Base-by-base conservation (phyloP, 306 rosid genomes). In the Cicer pinnatifidum region DNA sequence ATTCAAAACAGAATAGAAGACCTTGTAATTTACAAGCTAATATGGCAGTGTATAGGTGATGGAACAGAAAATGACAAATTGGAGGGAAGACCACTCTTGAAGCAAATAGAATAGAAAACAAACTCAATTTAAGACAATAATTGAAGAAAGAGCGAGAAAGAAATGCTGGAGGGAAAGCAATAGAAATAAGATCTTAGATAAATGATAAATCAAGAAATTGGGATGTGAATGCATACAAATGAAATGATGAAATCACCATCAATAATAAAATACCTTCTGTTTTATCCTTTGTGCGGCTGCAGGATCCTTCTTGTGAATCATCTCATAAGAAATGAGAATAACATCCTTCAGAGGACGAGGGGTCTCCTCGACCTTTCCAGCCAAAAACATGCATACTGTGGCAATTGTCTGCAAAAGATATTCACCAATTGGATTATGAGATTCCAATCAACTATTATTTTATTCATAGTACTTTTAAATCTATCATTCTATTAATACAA, bases 331-430 rank as follows among this genome's bases (percentile, higher is more conserved):
- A 65, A 88, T 92, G 67, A 95, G 82, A 73, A 95, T 95, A 77
- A 95, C 97, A 85, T 91, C 97, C 76, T 91, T 90, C 17, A 95
- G 75, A 1, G 97, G 99, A 59, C 99, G 97, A 51, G 99, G 99
- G 69, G 97, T 90, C 84, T 95, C 99, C 84, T 95, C 99, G 65
- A 95, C 99, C 86, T 91, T 95, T 79, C 99, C 97, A 70, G 99
- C 99, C 78, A 95, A 96, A 83, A 95, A 95, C 99, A 95, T 95
- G 75, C 99, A 94, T 33, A 88, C 95, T 6, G 99, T 94, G 57
- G 97, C 97, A 71, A 91, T 86, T 62, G 92, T 95, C 99, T 95
- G 96, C 86, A 71, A 82, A 78, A 85, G 80, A 85, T 50, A 75
- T 67, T 15, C 46, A 80, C 56, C 40, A 73, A 63, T 43, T 23